Base-by-base conservation (phyloP, 1,284 basidiomycete genomes). In the Ceratobasidium sp. region DNA sequence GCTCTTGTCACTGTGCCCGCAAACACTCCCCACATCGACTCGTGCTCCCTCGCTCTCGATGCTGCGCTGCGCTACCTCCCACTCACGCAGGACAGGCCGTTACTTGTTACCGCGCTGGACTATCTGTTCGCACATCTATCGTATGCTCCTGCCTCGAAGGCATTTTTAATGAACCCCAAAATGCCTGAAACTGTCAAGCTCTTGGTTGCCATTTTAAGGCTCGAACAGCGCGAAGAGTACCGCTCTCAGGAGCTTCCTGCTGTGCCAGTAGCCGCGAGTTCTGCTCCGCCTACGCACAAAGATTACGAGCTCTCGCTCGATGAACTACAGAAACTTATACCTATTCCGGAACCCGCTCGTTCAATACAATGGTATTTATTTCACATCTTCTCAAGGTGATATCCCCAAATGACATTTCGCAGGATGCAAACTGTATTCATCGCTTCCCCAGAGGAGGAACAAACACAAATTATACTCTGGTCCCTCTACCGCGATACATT, bases 401-500 rank as follows among this genome's bases (percentile, higher is more conserved):
- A 3, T 59, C 57, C 32, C 58, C 64, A 54, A 67, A 49, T 74
- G 62, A 57, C 28, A 75, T 54, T 26, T 49, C 26, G 21, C 76
- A 95, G 93, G 94, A 94, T 96, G 91, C 89, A 87, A 77, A 80
- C 84, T 11, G 89, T 94, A 85, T 96, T 94, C 77, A 84, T 89
- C 11, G 82, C 87, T 23, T 88, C 89, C 73, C 80, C 87, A 1
- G 87, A 90, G 1, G 88, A 89, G 8, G 93, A 95, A 78, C 83
- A 96, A 57, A 94, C 94, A 0, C 94, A 96, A 81, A 93, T 95
- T 69, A 92, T 93, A 75, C 92, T 96, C 76, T 96, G 94, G 94
- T 92, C 88, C 73, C 84, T 94, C 14, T 96, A 96, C 82, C 91
- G 91, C 77, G 90, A 92, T 73, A 85, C 83, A 0, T 92, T 92